These are phyloP conservation scores for Rhexocercosporidium sp. DNA, from an alignment of 2,329 filamentous ascomycete species.

Conservation along the genomic window DNA sequence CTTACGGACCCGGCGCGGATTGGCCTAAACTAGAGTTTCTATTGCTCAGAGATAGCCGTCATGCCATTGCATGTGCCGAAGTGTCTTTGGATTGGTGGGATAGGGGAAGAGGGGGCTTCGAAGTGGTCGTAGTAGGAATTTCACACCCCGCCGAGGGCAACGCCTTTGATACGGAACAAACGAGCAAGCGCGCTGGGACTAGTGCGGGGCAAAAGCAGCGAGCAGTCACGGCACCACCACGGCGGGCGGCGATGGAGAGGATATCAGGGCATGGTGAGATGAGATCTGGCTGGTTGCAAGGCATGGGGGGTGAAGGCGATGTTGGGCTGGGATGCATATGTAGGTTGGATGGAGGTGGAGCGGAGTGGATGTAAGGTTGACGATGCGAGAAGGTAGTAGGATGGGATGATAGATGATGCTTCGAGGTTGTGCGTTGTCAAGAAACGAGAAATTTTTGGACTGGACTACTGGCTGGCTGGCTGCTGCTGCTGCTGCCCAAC, in stretches of 20 bases:
- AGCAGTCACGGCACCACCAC: constrained; percentile 23
- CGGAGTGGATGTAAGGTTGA: not conserved
- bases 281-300: constrained; percentile 20
- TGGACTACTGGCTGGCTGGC: not conserved
- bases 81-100: constrained; percentile 36
- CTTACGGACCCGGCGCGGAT: constrained; percentile 38
- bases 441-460: not conserved
- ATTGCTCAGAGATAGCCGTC: constrained; percentile 44
- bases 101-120: constrained; percentile 18
- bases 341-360: constrained; percentile 3
- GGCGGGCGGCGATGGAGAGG: constrained; percentile 16
- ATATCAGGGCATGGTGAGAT: constrained; percentile 11
- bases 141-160: constrained; percentile 11
- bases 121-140: constrained; percentile 25
- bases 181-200: constrained; percentile 49
- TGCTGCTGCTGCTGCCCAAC: constrained; percentile 3
- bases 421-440: constrained; percentile 12
- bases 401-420: not conserved
- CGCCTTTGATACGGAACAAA: constrained; percentile 35
- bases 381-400: not conserved
- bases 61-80: constrained; percentile 38
- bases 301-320: constrained; percentile 2
- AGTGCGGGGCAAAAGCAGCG: constrained; percentile 37
- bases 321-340: constrained; percentile 35
- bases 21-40: constrained; percentile 36